Conservation (phyloP, 768 basidiomycete genomes). For the Phanerochaete carnosa region DNA sequence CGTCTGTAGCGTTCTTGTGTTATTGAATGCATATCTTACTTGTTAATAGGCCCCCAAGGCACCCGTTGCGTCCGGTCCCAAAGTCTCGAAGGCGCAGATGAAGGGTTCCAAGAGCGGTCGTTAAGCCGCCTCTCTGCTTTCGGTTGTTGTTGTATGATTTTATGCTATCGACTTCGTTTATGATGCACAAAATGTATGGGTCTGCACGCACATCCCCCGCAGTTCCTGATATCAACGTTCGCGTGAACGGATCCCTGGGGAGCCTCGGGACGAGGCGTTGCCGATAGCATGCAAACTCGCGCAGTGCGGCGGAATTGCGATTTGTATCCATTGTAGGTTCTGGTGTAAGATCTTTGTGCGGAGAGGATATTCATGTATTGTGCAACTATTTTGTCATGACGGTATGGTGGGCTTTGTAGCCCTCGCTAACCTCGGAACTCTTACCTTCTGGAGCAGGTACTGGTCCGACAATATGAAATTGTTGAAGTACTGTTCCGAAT, state of each 20-base stretch:
- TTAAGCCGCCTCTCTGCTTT: conserved; percentile 33
- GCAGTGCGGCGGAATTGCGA: not conserved
- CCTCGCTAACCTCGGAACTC: not conserved
- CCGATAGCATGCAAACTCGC: not conserved
- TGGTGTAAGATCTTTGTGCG: conserved; percentile 1
- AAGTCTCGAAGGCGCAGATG: conserved; percentile 94
- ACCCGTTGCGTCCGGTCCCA: conserved; percentile 59
- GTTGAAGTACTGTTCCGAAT: not conserved
- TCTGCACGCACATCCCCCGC: conserved; percentile 2
- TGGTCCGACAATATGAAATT: not conserved
- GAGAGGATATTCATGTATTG: not conserved
- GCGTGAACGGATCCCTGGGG: not conserved
- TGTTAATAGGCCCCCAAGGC: conserved; percentile 52
- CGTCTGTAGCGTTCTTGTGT: conserved; percentile 17
- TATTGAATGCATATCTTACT: not conserved
- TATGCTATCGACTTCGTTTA: conserved; percentile 25
- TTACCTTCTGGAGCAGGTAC: not conserved
- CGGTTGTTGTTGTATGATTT: conserved; percentile 20
- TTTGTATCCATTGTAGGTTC: not conserved
- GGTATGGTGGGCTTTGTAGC: not conserved
- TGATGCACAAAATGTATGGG: conserved; percentile 24
- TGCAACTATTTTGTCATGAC: not conserved
- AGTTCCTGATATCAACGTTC: not conserved
- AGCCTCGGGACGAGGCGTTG: not conserved
- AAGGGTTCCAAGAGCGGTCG: conserved; percentile 84